Percentiles rank a stretch among this genome's conserved stretches.
phyloP scores from a whole-genome alignment of 2,329 filamentous ascomycete species.

The Trichophyton rubrum region DNA sequence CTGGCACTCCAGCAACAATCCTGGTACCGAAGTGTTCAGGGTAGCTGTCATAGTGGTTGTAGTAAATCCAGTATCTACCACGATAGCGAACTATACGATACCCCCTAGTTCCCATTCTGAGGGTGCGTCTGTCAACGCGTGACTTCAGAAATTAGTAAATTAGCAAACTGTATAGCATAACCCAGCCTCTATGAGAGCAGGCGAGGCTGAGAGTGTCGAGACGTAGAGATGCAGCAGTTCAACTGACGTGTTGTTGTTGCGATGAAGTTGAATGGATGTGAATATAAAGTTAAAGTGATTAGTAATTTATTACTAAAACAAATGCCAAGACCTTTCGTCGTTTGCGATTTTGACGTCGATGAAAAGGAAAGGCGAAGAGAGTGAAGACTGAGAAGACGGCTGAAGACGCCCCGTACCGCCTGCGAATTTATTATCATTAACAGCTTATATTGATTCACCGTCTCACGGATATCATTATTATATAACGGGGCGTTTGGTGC shows the following conservation, averaged over 20 bases:
- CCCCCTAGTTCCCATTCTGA: not conserved
- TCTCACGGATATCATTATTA: not conserved
- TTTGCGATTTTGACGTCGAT: not conserved
- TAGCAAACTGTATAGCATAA: too few relatives aligned
- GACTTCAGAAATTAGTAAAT: not conserved
- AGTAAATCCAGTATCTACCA: slow-evolving; percentile 2
- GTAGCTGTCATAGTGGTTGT: slow-evolving; percentile 4
- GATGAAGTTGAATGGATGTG: not conserved
- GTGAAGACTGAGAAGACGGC: not conserved
- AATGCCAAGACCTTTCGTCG: not conserved
- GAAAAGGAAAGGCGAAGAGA: too few relatives aligned
- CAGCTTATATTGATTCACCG: not conserved
- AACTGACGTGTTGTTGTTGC: not conserved
- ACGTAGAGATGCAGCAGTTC: too few relatives aligned
- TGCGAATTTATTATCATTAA: not conserved
- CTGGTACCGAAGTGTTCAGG: not conserved
- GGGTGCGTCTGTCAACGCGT: not conserved
- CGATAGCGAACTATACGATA: slow-evolving; percentile 1
- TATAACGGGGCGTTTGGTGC: not conserved
- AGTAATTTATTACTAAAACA: not conserved
- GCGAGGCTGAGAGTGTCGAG: too few relatives aligned
- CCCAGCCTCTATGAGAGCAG: too few relatives aligned
- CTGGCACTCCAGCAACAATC: not conserved
- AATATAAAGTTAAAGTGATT: not conserved
- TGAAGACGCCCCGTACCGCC: not conserved